Conservation (phyloP, 1,284 basidiomycete species). For the Apiotrichum siamense region DNA sequence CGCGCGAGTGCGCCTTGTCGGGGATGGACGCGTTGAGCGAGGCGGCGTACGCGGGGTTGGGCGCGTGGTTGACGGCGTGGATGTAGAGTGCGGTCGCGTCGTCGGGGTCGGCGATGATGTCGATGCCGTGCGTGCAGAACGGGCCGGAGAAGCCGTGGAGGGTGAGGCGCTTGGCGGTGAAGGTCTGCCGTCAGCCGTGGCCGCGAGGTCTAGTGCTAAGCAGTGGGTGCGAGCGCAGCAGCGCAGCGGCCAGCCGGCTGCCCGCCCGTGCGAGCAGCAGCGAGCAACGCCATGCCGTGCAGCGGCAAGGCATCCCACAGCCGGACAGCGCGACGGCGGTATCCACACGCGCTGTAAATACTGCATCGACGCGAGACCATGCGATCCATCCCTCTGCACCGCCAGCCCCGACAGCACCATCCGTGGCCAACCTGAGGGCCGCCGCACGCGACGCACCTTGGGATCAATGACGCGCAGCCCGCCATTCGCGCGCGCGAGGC, state of each 20-base stretch:
- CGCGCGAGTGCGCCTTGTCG: constrained; percentile 17
- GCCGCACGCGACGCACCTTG: constrained; percentile 16
- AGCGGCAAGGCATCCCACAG: no score
- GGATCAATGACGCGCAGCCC: constrained; percentile 26
- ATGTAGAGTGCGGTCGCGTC: constrained; percentile 22
- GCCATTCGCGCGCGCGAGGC: constrained; percentile 8
- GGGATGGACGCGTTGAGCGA: neutral
- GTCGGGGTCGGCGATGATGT: constrained; percentile 22
- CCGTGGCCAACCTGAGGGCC: neutral
- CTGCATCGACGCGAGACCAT: no score
- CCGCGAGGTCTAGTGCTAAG: neutral
- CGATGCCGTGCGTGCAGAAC: constrained; percentile 35
- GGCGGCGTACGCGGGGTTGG: constrained; percentile 1
- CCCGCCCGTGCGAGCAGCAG: no score
- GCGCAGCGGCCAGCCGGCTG: no score
- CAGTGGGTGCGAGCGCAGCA: neutral
- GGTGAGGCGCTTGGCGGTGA: constrained; percentile 13
- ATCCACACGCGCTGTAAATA: no score
- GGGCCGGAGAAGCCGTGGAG: constrained; percentile 19
- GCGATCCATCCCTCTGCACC: no score
- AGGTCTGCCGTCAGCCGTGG: constrained; percentile 17
- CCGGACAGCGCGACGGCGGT: no score
- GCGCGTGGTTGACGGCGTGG: constrained; percentile 32
- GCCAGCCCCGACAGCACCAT: no score
- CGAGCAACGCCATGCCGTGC: no score